Evolutionary conservation across 805 yeast genomes (phyloP).

Genomic region (Yarrowia keelungensis): DNA sequence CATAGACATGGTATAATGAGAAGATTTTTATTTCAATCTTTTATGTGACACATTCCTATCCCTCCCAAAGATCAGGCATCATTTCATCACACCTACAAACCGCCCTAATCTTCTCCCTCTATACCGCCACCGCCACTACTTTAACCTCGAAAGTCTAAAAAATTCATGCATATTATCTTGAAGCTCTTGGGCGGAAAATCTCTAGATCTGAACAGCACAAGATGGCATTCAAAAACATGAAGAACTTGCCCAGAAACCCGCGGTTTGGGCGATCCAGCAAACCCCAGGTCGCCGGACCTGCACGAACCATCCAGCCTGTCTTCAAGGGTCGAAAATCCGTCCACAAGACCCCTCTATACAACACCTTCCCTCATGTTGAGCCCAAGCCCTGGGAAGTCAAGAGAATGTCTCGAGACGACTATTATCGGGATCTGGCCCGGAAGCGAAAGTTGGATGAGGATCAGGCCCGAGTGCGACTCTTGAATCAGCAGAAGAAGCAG

Average conservation of each 20-base stretch:
- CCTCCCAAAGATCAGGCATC: too few relatives aligned
- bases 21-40: too few relatives aligned
- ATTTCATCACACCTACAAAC: too few relatives aligned
- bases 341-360: conserved; percentile 33
- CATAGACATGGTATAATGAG: too few relatives aligned
- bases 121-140: conserved; percentile 7
- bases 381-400: conserved; percentile 39
- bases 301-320: conserved; percentile 23
- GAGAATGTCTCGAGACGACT: conserved; percentile 32
- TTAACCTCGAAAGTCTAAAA: conserved; percentile 1
- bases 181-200: not conserved
- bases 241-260: not conserved
- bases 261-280: conserved; percentile 20
- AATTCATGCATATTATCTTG: conserved; percentile 19
- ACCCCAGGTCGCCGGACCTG: conserved; percentile 24
- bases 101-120: not conserved
- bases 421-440: conserved; percentile 19
- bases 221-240: conserved; percentile 25
- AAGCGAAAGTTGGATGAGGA: conserved; percentile 31
- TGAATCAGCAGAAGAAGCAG: conserved; percentile 18
- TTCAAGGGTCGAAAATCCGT: conserved; percentile 11
- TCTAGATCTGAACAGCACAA: conserved; percentile 16
- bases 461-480: conserved; percentile 1
- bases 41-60: too few relatives aligned
- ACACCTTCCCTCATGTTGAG: conserved; percentile 32